These are phyloP conservation scores for Lathyrus sativus DNA, from an alignment of 306 rosid species.

Conservation along the genomic window DNA sequence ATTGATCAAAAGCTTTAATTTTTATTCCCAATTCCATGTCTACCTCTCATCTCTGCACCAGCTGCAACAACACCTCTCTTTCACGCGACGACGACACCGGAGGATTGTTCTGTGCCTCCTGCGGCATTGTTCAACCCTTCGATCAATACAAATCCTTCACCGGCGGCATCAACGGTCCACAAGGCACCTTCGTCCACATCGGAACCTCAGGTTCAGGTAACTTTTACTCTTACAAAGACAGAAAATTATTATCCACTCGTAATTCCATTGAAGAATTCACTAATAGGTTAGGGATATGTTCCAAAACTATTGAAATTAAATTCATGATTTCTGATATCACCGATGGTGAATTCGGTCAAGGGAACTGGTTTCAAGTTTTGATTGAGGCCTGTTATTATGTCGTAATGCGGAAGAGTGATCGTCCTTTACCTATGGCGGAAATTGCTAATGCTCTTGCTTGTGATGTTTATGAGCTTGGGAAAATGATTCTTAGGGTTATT, in stretches of 20 bases:
- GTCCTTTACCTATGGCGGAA: constrained; percentile 60
- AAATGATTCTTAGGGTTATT: constrained; percentile 60
- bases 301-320: constrained; percentile 43
- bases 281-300: constrained; percentile 47
- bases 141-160: constrained; percentile 57
- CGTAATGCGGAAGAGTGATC: constrained; percentile 55
- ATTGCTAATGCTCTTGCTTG: constrained; percentile 49
- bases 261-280: constrained; percentile 49
- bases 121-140: constrained; percentile 51
- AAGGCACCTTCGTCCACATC: constrained; percentile 59
- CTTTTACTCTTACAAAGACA: constrained; percentile 45
- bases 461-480: constrained; percentile 62
- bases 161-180: constrained; percentile 54
- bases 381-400: constrained; percentile 71
- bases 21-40: no score
- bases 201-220: constrained; percentile 63
- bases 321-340: constrained; percentile 56
- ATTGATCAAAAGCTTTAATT: no score
- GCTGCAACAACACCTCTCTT: no score
- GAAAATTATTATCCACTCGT: constrained; percentile 52
- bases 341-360: constrained; percentile 69
- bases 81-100: no score
- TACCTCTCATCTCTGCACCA: no score
- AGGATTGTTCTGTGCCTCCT: no score
- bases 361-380: constrained; percentile 64